Evolutionary conservation across 768 basidiomycete species (phyloP).

Genomic region (Butyriboletus loyo): DNA sequence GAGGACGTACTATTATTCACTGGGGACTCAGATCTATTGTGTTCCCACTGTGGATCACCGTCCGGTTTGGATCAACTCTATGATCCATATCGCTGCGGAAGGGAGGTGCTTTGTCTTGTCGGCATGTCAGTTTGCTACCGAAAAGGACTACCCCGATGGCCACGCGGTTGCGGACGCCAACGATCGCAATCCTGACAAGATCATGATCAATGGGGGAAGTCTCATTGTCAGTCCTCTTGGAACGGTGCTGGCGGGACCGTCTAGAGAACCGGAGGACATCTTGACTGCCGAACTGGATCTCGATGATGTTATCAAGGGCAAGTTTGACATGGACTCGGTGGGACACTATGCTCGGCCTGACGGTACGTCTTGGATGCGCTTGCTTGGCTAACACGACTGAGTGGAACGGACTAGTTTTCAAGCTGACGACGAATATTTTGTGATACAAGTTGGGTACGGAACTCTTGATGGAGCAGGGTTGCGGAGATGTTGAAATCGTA

Average conservation of each 20-base stretch:
- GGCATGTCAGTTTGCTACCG: slow-evolving; percentile 57
- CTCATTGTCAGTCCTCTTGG: slow-evolving; percentile 60
- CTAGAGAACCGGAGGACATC: slow-evolving; percentile 50
- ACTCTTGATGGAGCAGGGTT: not conserved
- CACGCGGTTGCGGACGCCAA: slow-evolving; percentile 41
- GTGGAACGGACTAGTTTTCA: slow-evolving; percentile 25
- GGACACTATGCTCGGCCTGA: slow-evolving; percentile 64
- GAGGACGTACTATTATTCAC: slow-evolving; percentile 55
- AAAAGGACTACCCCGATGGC: slow-evolving; percentile 49
- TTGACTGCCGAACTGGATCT: slow-evolving; percentile 57
- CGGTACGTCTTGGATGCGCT: slow-evolving; percentile 34
- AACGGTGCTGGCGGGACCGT: slow-evolving; percentile 55
- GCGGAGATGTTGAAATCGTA: not conserved
- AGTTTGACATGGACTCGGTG: slow-evolving; percentile 59
- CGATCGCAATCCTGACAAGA: slow-evolving; percentile 41
- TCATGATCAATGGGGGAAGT: slow-evolving; percentile 62
- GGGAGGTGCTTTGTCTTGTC: slow-evolving; percentile 68
- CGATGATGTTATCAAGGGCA: slow-evolving; percentile 53
- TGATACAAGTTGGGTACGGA: not conserved
- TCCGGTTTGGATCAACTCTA: slow-evolving; percentile 52
- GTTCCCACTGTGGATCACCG: slow-evolving; percentile 65
- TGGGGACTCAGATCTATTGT: slow-evolving; percentile 59
- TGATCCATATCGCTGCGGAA: slow-evolving; percentile 64
- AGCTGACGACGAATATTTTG: slow-evolving; percentile 12
- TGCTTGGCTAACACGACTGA: slow-evolving; percentile 4